phyloP scores from a whole-genome alignment of 78 protist genomes.

The Tieghemostelium lacteum region DNA sequence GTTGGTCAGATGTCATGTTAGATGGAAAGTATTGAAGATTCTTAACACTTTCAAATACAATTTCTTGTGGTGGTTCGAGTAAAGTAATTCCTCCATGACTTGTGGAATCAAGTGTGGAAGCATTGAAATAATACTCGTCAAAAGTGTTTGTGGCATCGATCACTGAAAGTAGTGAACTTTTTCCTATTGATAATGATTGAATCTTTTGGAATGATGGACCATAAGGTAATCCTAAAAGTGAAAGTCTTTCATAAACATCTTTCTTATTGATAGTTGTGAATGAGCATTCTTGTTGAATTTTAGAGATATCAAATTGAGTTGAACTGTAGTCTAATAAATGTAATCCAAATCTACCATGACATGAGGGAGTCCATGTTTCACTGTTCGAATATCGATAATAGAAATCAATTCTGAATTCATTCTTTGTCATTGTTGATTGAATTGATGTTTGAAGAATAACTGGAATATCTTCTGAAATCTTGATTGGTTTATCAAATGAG shows the following conservation, averaged over 20 bases:
- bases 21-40: constrained; percentile 2
- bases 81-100: constrained; percentile 13
- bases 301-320: not conserved
- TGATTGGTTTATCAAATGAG: constrained; percentile 44
- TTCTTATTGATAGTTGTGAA: not conserved
- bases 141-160: constrained; percentile 9
- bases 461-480: not conserved
- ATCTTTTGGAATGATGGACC: not conserved
- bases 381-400: constrained; percentile 1
- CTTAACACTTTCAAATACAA: constrained; percentile 31
- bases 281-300: not conserved
- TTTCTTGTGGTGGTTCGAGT: constrained; percentile 14
- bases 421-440: not conserved
- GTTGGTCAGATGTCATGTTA: not conserved
- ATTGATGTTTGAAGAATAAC: constrained; percentile 28
- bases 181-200: not conserved
- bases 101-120: constrained; percentile 13
- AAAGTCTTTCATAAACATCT: not conserved
- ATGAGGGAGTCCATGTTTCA: constrained; percentile 23
- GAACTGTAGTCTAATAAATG: not conserved
- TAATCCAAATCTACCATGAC: constrained; percentile 6
- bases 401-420: constrained; percentile 28
- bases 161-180: not conserved
- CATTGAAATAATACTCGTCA: constrained; percentile 29
- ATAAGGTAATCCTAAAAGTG: not conserved